Evolutionary conservation across 192 early-diverging fungal species (phyloP).

Genomic region (Rhizophlyctis rosea): DNA sequence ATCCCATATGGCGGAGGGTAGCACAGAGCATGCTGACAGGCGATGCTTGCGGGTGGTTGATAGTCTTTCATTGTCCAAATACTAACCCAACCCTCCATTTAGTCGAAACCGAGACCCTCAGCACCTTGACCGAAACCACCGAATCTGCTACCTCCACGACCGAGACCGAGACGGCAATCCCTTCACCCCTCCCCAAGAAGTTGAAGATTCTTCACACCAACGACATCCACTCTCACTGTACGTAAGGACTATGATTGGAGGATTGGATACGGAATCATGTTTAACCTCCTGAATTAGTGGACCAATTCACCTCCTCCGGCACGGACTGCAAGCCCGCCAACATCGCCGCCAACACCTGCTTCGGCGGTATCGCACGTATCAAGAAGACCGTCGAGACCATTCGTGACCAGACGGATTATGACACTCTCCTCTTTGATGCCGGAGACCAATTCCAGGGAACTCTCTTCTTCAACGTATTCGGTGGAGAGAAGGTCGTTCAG

Average conservation of each 20-base stretch:
- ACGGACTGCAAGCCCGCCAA: conserved; percentile 44
- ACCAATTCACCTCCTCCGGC: conserved; percentile 50
- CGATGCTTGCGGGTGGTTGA: too few species aligned
- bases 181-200: conserved; percentile 11
- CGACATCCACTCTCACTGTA: conserved; percentile 47
- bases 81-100: too few species aligned
- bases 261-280: too few species aligned
- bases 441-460: conserved; percentile 69
- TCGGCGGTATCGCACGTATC: conserved; percentile 64
- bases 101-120: too few species aligned
- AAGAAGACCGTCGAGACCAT: conserved; percentile 55
- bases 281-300: too few species aligned
- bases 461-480: conserved; percentile 65
- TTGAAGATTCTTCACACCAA: conserved; percentile 54
- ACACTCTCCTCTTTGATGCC: conserved; percentile 69
- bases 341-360: conserved; percentile 36
- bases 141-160: too few species aligned
- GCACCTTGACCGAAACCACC: too few species aligned
- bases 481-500: conserved; percentile 52
- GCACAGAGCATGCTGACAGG: too few species aligned
- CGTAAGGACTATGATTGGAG: too few species aligned
- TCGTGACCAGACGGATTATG: conserved; percentile 45
- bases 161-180: too few species aligned
- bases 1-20: too few species aligned
- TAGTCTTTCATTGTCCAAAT: too few species aligned